Base-by-base conservation (phyloP, 257 asterid species). In the Agastache rugosa region DNA sequence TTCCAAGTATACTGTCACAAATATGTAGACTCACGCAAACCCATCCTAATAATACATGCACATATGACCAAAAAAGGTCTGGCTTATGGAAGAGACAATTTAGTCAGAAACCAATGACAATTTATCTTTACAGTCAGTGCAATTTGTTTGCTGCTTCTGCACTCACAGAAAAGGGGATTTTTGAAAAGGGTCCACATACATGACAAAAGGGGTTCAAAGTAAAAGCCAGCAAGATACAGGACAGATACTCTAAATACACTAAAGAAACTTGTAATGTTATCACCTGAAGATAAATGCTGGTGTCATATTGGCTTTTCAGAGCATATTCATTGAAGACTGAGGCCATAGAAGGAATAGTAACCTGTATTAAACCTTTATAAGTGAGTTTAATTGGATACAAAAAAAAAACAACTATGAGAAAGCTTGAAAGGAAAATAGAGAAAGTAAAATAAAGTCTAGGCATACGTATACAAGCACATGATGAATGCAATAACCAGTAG, bases 201-300 rank as follows among this genome's bases (percentile, higher is more conserved):
- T 29, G 15, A 62, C 22, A 68, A 71, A 20, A 17, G 58, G 41
- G 56, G 76, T 48, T 48, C 51, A 76, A 45, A 62, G 68, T 51
- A 73, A 11, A 51, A 50, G 41, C 22, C 51, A 22, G 19, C 60
- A 64, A 69, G 71, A 20, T 55, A 22, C 29, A 67, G 62, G 66
- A 34, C 25, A 75, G 42, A 67, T 15, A 25, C 14, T 50, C 23
- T 15, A 47, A 47, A 47, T 63, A 74, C 55, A 59, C 44, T 63
- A 63, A 31, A 65, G 25, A 58, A 68, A 39, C 72, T 39, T 48
- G 63, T 50, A 39, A 39, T 63, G 54, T 60, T 64, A 75, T 79
- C 82, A 89, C 98, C 97, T 94, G 98, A 84, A 87, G 98, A 84
- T 95, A 95, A 76, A 95, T 95, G 89, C 98, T 95, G 19, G 99